Evolutionary conservation across 2,329 filamentous ascomycete species (phyloP).

Genomic region (Xylariaceae sp.): DNA sequence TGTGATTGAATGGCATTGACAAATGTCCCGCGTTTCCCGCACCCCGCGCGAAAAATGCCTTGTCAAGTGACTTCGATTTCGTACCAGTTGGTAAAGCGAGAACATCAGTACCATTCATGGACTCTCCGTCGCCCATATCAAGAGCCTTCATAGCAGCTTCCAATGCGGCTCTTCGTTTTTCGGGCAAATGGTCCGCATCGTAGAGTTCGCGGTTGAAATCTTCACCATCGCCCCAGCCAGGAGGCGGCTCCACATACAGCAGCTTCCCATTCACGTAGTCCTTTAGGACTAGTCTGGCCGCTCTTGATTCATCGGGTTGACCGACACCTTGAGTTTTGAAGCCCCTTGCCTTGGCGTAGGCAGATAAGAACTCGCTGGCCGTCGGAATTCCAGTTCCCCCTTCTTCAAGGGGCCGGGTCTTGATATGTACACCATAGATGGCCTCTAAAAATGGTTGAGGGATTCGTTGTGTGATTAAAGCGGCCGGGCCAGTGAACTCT

Average conservation of each 20-base stretch:
- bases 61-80: slow-evolving; percentile 77
- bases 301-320: slow-evolving; percentile 88
- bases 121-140: slow-evolving; percentile 39
- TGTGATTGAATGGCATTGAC: slow-evolving; percentile 79
- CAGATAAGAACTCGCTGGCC: slow-evolving; percentile 75
- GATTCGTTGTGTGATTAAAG: slow-evolving; percentile 77
- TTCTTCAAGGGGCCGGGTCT: slow-evolving; percentile 76
- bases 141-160: slow-evolving; percentile 47
- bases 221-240: slow-evolving; percentile 62
- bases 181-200: slow-evolving; percentile 73
- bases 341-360: slow-evolving; percentile 84
- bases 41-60: slow-evolving; percentile 69
- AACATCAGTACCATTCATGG: slow-evolving; percentile 44
- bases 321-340: slow-evolving; percentile 87
- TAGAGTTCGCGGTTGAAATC: slow-evolving; percentile 91
- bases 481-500: slow-evolving; percentile 83
- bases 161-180: slow-evolving; percentile 69
- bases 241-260: slow-evolving; percentile 85
- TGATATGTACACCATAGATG: slow-evolving; percentile 87
- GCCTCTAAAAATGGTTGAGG: slow-evolving; percentile 87
- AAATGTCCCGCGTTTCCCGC: slow-evolving; percentile 59
- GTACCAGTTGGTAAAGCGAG: slow-evolving; percentile 55
- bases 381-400: slow-evolving; percentile 86
- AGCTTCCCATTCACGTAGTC: slow-evolving; percentile 98
- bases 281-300: slow-evolving; percentile 84